Evolutionary conservation across 768 basidiomycete genomes (phyloP).

Genomic region (Dentipellis fragilis): DNA sequence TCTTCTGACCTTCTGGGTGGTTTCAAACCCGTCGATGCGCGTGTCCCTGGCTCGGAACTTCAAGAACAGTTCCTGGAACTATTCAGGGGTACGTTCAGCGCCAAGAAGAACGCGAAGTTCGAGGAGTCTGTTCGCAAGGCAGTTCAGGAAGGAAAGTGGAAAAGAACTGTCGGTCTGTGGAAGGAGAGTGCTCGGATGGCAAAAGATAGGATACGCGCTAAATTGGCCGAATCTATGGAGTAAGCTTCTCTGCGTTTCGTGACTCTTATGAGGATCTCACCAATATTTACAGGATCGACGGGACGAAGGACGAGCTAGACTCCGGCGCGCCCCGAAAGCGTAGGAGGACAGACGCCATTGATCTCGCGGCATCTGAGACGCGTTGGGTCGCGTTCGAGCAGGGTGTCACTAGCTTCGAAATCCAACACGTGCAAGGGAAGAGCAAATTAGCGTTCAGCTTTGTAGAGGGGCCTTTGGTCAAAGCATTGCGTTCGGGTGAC

Average conservation of each 20-base stretch:
- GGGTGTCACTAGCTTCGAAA: conserved; percentile 72
- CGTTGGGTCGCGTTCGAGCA: conserved; percentile 61
- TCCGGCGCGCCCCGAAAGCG: conserved; percentile 54
- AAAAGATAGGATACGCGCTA: conserved; percentile 44
- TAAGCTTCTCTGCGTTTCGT: conserved; percentile 7
- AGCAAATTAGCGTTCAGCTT: conserved; percentile 91
- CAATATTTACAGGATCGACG: not conserved
- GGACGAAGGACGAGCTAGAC: conserved; percentile 23
- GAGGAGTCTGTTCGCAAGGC: conserved; percentile 76
- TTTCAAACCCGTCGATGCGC: conserved; percentile 90
- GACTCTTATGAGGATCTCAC: not conserved
- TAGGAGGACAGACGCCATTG: conserved; percentile 45
- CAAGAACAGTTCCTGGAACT: conserved; percentile 69
- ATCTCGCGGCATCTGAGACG: conserved; percentile 32
- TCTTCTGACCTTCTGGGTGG: conserved; percentile 90
- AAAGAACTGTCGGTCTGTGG: conserved; percentile 75
- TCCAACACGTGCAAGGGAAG: conserved; percentile 79
- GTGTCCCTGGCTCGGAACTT: conserved; percentile 60
- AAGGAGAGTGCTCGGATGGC: conserved; percentile 65
- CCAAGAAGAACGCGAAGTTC: conserved; percentile 81
- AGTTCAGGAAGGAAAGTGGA: conserved; percentile 78
- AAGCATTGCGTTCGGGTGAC: conserved; percentile 77
- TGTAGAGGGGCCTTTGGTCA: conserved; percentile 92
- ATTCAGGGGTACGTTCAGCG: conserved; percentile 81
- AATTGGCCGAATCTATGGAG: conserved; percentile 20